phyloP scores from a whole-genome alignment of 768 basidiomycete species.

The Collybia sordida region DNA sequence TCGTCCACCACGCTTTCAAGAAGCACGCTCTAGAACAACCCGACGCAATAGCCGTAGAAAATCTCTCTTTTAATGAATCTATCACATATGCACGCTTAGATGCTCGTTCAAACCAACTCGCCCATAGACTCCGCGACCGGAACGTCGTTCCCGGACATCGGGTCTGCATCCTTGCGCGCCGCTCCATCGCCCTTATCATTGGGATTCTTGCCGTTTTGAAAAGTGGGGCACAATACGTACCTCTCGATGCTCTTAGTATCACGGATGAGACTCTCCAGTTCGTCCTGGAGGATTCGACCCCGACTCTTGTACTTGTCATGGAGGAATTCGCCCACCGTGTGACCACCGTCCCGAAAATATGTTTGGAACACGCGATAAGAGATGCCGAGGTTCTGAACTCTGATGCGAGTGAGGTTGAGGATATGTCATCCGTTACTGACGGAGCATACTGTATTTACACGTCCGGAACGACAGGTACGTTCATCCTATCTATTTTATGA shows the following conservation, averaged over 20 bases:
- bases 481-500: neutral
- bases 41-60: conserved; percentile 47
- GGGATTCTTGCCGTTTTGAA: conserved; percentile 56
- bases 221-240: conserved; percentile 59
- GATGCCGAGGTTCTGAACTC: conserved; percentile 22
- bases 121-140: conserved; percentile 37
- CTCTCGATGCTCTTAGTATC: conserved; percentile 56
- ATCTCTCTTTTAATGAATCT: conserved; percentile 33
- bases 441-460: conserved; percentile 64
- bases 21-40: conserved; percentile 41
- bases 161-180: conserved; percentile 54
- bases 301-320: conserved; percentile 41
- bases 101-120: conserved; percentile 44
- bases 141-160: conserved; percentile 49
- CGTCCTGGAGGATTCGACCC: conserved; percentile 47
- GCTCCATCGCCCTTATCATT: conserved; percentile 51
- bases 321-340: conserved; percentile 40
- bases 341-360: conserved; percentile 24
- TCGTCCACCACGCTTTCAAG: conserved; percentile 58
- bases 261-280: conserved; percentile 54
- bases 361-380: conserved; percentile 32
- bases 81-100: conserved; percentile 56
- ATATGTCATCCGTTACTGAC: conserved; percentile 37
- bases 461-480: conserved; percentile 39
- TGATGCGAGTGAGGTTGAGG: conserved; percentile 28